Evolutionary conservation across 768 basidiomycete species (phyloP), one percentile per base, ranked within the genome.

Genomic region (Pisolithus albus): DNA sequence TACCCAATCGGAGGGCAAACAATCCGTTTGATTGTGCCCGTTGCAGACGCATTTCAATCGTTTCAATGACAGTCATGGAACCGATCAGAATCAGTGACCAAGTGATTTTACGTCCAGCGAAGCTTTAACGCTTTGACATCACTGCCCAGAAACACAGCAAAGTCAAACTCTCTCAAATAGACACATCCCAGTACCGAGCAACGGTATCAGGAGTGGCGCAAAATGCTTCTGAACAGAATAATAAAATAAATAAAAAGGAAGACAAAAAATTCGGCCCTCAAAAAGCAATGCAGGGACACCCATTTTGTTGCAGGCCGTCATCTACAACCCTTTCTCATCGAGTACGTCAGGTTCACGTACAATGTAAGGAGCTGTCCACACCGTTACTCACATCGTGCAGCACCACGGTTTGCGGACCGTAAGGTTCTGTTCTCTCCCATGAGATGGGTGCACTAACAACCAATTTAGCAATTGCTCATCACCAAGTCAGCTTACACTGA

Each of bases 291-390:
- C 48, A 43, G 32, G 38, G 21, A 18, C 38, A 30, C 19, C 45
- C 51, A 36, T 9, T 21, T 9, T 21, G 9, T 9, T 19, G 7
- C 46, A 46, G 34, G 39, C 45, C 46, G 39, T 40, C 46, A 41
- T 42, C n/a, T 38, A 50, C 24, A 41, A 40, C 38, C 54, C 52
- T 45, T 63, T 56, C 49, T 44, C 38, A 47, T 50, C 44, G 44
- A 48, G 56, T 54, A 57, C 50, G 46, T 41, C 53, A 44, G 47
- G 23, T 67, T 67, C 58, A 69, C 63, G 63, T 67, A 67, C 56
- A 53, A 32, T 48, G 24, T 32, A 47, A 47, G 40, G 37, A 41
- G 46, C 39, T 46, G 53, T 49, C 56, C 56, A 57, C 56, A 51
- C 50, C 49, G 49, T 51, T 23, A 16, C 30, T 47, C 41, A 40